Percentiles rank a stretch among this genome's conserved stretches.
Conservation (phyloP, 2,329 filamentous ascomycete species). For the Ophidiomyces ophidiicola region DNA sequence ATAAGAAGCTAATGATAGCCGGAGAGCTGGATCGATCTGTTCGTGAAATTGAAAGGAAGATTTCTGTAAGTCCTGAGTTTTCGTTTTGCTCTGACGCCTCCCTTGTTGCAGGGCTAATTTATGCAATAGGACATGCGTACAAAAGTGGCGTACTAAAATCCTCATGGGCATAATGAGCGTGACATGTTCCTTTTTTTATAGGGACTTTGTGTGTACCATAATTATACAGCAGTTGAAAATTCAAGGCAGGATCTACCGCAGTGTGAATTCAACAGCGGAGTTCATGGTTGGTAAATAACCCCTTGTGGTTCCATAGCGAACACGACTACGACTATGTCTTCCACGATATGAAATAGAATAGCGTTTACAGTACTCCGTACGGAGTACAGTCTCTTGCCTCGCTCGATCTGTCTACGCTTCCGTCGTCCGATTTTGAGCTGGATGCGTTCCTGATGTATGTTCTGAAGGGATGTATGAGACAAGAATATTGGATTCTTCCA, state of each 20-base stretch:
- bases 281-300: too few relatives aligned
- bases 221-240: too few relatives aligned
- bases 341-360: neutral
- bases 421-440: conserved; percentile 31
- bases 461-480: conserved; percentile 34
- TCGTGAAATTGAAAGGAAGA: conserved; percentile 89
- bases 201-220: neutral
- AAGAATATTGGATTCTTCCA: conserved; percentile 27
- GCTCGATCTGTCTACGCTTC: conserved; percentile 32
- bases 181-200: conserved; percentile 15
- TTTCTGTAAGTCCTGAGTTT: conserved; percentile 46
- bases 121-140: conserved; percentile 43
- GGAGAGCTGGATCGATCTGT: conserved; percentile 83
- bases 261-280: too few relatives aligned
- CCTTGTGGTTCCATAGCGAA: too few relatives aligned
- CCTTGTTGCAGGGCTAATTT: conserved; percentile 17
- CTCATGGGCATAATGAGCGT: conserved; percentile 9
- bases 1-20: conserved; percentile 92
- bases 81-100: neutral
- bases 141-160: conserved; percentile 41
- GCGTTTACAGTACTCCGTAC: too few relatives aligned
- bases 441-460: conserved; percentile 23
- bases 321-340: neutral
- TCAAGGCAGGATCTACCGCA: too few relatives aligned
- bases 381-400: conserved; percentile 37